Evolutionary conservation across 352 stramenopile species (phyloP).

Genomic region (Pythium chondricola): DNA sequence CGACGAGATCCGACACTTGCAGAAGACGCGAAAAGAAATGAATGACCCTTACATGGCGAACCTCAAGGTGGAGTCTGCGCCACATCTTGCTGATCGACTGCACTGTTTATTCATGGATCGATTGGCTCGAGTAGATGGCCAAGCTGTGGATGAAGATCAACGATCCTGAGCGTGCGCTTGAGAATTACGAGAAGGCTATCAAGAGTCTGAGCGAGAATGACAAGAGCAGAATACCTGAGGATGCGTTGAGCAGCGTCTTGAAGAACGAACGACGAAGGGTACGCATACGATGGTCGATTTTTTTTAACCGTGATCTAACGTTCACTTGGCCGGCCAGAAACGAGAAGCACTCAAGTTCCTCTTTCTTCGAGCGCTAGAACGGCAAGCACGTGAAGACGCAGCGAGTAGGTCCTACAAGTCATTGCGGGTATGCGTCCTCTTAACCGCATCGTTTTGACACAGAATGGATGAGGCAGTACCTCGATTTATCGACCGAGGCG

Average conservation of each 20-base stretch:
- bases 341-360: conserved; percentile 44
- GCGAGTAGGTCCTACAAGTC: conserved; percentile 20
- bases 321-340: conserved; percentile 10
- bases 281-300: conserved; percentile 1
- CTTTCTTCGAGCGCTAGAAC: conserved; percentile 30
- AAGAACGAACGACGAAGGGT: conserved; percentile 42
- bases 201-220: conserved; percentile 31
- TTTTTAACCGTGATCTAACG: background rate
- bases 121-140: conserved; percentile 32
- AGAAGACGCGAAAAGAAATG: conserved; percentile 30
- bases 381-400: conserved; percentile 30
- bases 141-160: conserved; percentile 47
- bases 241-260: conserved; percentile 24
- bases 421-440: no score
- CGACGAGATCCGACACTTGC: conserved; percentile 35
- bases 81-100: background rate
- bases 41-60: conserved; percentile 45
- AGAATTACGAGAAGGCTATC: conserved; percentile 45
- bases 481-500: conserved; percentile 3
- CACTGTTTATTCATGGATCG: background rate
- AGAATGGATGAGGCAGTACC: conserved; percentile 15
- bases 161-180: conserved; percentile 37
- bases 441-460: no score
- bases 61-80: conserved; percentile 28
- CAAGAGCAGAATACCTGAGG: conserved; percentile 17